Conservation (phyloP, 805 yeast species). For the Teunomyces funiuensis region DNA sequence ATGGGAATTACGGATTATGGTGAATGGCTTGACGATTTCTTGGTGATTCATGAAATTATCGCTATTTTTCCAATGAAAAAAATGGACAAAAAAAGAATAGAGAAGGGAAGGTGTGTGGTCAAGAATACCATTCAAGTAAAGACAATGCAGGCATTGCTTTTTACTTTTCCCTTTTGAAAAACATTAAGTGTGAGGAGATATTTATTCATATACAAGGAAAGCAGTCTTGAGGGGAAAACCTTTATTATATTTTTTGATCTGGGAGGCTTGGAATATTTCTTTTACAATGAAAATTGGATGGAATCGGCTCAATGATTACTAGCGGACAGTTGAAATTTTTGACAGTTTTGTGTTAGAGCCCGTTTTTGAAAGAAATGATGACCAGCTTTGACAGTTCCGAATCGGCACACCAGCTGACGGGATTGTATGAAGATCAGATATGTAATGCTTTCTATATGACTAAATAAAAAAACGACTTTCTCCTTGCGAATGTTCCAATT, state of each 20-base stretch:
- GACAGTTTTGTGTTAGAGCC: constrained; percentile 6
- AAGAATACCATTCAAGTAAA: constrained; percentile 1
- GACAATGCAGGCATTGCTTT: constrained; percentile 4
- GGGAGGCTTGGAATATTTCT: constrained; percentile 4
- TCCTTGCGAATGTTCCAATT: constrained; percentile 2
- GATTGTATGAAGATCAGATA: constrained; percentile 5
- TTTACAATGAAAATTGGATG: constrained; percentile 3
- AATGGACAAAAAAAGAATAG: not conserved
- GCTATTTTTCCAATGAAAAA: not conserved
- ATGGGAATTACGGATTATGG: not conserved
- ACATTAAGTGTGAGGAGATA: not conserved
- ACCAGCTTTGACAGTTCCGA: constrained; percentile 1
- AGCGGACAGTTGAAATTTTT: constrained; percentile 4
- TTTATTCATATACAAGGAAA: constrained; percentile 4
- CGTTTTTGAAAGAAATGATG: constrained; percentile 3
- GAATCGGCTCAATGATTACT: constrained; percentile 5
- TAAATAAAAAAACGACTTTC: constrained; percentile 3
- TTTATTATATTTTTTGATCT: constrained; percentile 5
- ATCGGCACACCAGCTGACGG: not conserved
- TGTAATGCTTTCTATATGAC: constrained; percentile 6
- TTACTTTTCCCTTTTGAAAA: constrained; percentile 3
- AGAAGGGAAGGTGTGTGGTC: constrained; percentile 5
- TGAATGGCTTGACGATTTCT: constrained; percentile 8
- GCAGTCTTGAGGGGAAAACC: constrained; percentile 3
- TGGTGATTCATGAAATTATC: constrained; percentile 3